These are phyloP conservation scores for Papiliotrema fonsecae DNA, from an alignment of 1,284 basidiomycete genomes.

Conservation along the genomic window DNA sequence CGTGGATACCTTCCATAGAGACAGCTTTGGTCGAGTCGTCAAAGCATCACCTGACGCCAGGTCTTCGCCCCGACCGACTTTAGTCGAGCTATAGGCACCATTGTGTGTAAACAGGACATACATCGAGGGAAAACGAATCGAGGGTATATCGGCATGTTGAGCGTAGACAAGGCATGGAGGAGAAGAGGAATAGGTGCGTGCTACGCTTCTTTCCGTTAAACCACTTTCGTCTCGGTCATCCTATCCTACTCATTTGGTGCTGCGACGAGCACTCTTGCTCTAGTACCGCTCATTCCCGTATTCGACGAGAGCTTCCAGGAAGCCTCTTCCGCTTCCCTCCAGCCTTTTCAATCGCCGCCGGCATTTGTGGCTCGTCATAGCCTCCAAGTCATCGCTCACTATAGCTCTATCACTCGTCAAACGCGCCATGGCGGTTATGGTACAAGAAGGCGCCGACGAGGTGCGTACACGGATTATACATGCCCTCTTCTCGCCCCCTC, in stretches of 20 bases:
- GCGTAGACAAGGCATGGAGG: constrained; percentile 71
- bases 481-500: too few relatives aligned
- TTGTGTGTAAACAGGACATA: constrained; percentile 91
- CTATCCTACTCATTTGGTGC: too few relatives aligned
- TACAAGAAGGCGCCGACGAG: constrained; percentile 72
- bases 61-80: constrained; percentile 16
- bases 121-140: constrained; percentile 72
- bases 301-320: too few relatives aligned
- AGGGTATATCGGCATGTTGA: constrained; percentile 98
- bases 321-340: too few relatives aligned
- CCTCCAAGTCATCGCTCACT: constrained; percentile 9
- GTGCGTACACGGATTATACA: constrained; percentile 48
- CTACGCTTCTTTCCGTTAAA: too few relatives aligned
- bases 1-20: too few relatives aligned
- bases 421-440: constrained; percentile 75
- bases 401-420: constrained; percentile 56
- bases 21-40: too few relatives aligned
- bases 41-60: constrained; percentile 25
- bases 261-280: too few relatives aligned
- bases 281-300: too few relatives aligned
- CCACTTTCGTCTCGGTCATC: too few relatives aligned
- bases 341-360: too few relatives aligned
- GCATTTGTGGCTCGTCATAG: too few relatives aligned
- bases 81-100: constrained; percentile 70
- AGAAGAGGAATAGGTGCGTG: constrained; percentile 83